Evolutionary conservation across 73 alveolate genomes (phyloP), one percentile per base, ranked within the genome.

Genomic region (Halteria grandinella): DNA sequence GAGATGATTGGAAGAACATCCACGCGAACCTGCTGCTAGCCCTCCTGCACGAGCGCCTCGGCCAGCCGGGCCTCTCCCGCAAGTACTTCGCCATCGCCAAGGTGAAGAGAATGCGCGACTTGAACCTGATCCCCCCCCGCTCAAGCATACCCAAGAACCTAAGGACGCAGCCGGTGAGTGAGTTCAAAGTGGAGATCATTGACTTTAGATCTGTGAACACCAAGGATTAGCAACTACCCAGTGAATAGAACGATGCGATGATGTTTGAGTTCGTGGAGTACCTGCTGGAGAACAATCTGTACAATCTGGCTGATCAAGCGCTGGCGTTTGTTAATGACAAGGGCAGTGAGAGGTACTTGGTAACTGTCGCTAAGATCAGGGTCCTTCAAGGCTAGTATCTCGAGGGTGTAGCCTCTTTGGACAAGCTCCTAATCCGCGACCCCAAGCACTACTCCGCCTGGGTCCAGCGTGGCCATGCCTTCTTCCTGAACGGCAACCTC

Each of bases 391-490:
- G 33, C 15, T 32, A 32, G 10, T 83, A 48, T 36, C 40, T 15
- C 0, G 77, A 48, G 36, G 87, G 88, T 20, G 69, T 74, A 10
- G 40, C 62, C 27, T 15, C 75, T 33, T 63, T 73, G 2, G 92
- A 83, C 48, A 55, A 72, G 37, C 27, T 83, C 18, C 33, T 83
- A 1, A 28, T 12, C 6, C 17, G 6, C 25, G 87, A 91, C 66
- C 88, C 79, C 14, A 85, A 54, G 53, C 69, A 86, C 34, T 86
- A 83, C 47, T 84, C 69, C 27, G 96, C 97, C 15, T 86, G 88
- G 89, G 57, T 94, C 43, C 70, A 88, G 31, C 55, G 90, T 74
- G 98, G 98, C 8, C 91, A 91, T 71, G 89, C 98, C 28, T 93
- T 51, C 75, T 94, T 49, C 79, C 69, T 78, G 76, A 49, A 66